Percentiles rank a stretch among this genome's conserved stretches.
These are phyloP conservation scores for Cordia subcordata DNA, from an alignment of 257 asterid genomes.

Conservation along the genomic window DNA sequence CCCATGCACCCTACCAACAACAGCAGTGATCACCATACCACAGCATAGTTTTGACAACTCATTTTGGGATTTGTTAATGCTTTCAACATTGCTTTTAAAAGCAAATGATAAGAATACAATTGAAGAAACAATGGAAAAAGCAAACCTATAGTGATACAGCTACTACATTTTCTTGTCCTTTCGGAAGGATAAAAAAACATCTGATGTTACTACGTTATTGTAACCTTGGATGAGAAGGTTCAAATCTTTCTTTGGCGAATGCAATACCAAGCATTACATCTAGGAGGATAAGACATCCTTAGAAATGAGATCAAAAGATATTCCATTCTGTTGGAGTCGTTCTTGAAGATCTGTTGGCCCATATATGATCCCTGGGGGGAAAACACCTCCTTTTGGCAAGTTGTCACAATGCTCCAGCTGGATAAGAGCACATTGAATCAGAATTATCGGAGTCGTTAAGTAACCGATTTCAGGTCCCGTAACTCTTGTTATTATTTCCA, in stretches of 20 bases:
- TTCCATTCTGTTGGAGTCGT: constrained; percentile 69
- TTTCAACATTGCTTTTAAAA: no score
- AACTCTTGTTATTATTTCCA: constrained; percentile 77
- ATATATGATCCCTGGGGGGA: constrained; percentile 81
- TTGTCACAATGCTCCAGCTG: constrained; percentile 45
- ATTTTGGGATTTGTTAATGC: no score
- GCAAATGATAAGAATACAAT: no score
- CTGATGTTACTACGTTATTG: neutral
- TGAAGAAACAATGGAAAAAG: no score
- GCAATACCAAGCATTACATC: neutral
- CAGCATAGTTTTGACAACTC: no score
- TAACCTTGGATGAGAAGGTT: neutral
- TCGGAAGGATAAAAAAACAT: no score
- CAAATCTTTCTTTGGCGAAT: neutral
- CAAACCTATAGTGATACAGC: no score
- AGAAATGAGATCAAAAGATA: constrained; percentile 72
- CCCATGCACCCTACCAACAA: no score
- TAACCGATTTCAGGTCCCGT: constrained; percentile 95
- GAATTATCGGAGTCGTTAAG: constrained; percentile 66
- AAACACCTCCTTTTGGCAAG: constrained; percentile 84
- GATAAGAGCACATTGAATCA: constrained; percentile 72
- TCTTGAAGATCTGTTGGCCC: constrained; percentile 72
- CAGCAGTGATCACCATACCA: no score
- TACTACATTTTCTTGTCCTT: no score
- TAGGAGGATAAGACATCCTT: constrained; percentile 30